Evolutionary conservation across 2,329 filamentous ascomycete species (phyloP), one percentile per base, ranked within the genome.

Genomic region (Catunica adiposa): DNA sequence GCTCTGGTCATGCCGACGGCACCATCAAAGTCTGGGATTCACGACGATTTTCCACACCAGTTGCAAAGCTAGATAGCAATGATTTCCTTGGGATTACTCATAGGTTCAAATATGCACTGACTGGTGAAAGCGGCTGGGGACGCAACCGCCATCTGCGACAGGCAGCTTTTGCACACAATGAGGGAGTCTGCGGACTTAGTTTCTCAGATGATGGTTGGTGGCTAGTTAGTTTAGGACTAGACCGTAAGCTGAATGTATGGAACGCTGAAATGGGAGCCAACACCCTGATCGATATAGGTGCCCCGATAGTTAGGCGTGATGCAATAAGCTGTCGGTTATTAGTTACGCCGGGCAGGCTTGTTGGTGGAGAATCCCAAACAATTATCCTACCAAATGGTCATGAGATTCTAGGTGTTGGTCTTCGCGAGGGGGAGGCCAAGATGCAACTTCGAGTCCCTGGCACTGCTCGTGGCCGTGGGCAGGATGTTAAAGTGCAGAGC

Each of bases 171-270:
- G 88, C 90, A 0, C 90, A 97, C 63, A 75, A 77, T 9, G 89
- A 86, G 2, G 79, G 87, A 1, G 88, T 94, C 1, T 96, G 95
- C 59, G 86, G 86, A 1, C 71, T 96, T 6, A 74, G 82, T 0
- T 97, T 89, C 88, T 89, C 85, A 0, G 82, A 87, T 58, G 82
- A 88, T 64, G 88, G 88, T 0, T 73, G 72, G 14, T 82, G 84
- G 64, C 73, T 97, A 17, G 74, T 96, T 11, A 88, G 85, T 0
- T 78, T 86, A 1, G 89, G 89, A 0, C 84, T 94, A 57, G 92
- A 97, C 65, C 76, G 86, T 51, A 79, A 84, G 7, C 83, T 97
- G 60, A 79, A 89, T 3, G 86, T 96, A 1, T 97, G 90, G 90
- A 78, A 95, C 64, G 79, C 85, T 1, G 74, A 74, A 0, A 86